These are phyloP conservation scores for Lachancea sp. DNA, from an alignment of 805 yeast species.

Conservation along the genomic window DNA sequence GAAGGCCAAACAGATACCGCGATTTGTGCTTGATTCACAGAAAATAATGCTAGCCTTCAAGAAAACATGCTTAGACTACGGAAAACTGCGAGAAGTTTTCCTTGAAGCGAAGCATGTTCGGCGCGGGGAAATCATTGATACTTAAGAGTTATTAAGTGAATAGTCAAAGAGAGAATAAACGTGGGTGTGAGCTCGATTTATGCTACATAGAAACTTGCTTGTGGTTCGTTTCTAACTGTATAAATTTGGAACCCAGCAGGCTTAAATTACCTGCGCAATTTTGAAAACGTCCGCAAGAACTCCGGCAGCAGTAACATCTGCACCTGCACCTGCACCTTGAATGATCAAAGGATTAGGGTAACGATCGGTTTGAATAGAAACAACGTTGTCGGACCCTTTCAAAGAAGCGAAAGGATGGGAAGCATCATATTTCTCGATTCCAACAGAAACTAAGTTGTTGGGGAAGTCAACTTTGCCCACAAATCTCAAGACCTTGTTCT, in stretches of 20 bases:
- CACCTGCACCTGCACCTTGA: constrained; percentile 97
- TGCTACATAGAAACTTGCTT: too few relatives aligned
- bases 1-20: constrained; percentile 31
- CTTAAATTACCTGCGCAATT: constrained; percentile 72
- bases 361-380: constrained; percentile 85
- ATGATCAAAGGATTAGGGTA: constrained; percentile 87
- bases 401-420: constrained; percentile 95
- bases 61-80: constrained; percentile 50
- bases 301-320: constrained; percentile 75
- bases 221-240: neutral
- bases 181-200: too few relatives aligned
- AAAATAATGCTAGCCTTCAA: constrained; percentile 65
- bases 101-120: constrained; percentile 50
- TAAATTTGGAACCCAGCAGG: neutral
- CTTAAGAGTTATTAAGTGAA: constrained; percentile 13
- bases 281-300: constrained; percentile 90
- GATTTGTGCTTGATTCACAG: constrained; percentile 54
- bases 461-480: constrained; percentile 85
- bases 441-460: constrained; percentile 68
- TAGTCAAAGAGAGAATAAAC: neutral
- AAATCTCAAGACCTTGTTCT: constrained; percentile 84
- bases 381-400: constrained; percentile 94
- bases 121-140: constrained; percentile 33
- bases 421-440: constrained; percentile 76
- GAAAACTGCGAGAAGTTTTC: constrained; percentile 46